Base-by-base conservation (phyloP, 345 rosid genomes). In the Turritis glabra region DNA sequence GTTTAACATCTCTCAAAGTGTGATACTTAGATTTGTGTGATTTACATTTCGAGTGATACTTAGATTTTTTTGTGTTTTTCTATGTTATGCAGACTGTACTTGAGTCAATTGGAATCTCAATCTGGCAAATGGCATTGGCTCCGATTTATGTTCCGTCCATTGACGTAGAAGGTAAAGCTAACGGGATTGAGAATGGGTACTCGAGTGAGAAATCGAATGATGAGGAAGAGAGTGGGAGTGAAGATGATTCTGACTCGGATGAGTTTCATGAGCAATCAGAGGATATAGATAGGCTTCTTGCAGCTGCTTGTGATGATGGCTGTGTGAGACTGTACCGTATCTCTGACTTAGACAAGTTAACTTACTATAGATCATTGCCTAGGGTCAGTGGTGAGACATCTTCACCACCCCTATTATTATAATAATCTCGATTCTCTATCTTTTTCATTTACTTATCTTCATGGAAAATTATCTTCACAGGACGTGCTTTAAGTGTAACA, bases 301-400 rank as follows among this genome's bases (percentile, higher is more conserved):
- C 98, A 3, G 57, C 83, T 75, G 96, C 90, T 30, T 91, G 93
- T 67, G 96, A 91, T 77, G 96, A 94, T 85, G 98, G 98, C 3
- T 87, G 88, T 67, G 90, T 94, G 57, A 79, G 92, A 67, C 71
- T 91, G 46, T 94, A 85, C 54, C 71, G 71, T 56, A 61, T 91
- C 63, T 73, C 90, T 55, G 86, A 80, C 40, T 77, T 76, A n/a
- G 73, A 87, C 64, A 86, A 83, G 72, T 82, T 91, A 55, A 81
- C 82, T 19, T 90, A 94, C 75, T 71, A 72, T 61, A 90, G 83
- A 81, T 81, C 91, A 6, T 78, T 94, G 84, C 96, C 98, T 61
- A 85, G 98, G 85, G 96, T 94, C 85, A 85, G 89, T 82, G 98
- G 96, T 94, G 88, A 94, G 98, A 78, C 60, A 64, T 74, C 87